Evolutionary conservation across 78 protist species (phyloP).

Genomic region (Monosiga brevicollis): DNA sequence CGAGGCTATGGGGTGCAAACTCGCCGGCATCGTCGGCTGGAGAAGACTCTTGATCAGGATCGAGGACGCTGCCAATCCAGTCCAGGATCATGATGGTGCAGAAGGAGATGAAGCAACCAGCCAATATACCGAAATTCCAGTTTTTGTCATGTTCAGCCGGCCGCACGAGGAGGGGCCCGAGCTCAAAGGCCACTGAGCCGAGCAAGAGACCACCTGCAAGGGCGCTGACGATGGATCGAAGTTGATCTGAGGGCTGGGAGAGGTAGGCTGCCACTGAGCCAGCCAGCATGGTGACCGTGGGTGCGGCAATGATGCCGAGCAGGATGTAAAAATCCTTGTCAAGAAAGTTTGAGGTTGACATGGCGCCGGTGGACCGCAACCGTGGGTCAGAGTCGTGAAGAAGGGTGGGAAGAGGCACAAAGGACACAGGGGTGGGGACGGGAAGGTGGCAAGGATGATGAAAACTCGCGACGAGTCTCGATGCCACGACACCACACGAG

Average conservation of each 20-base stretch:
- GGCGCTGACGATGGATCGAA: not conserved
- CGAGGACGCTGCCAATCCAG: not conserved
- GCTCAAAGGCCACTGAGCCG: not conserved
- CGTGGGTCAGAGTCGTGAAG: no score
- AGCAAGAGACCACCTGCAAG: not conserved
- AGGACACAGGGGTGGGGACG: no score
- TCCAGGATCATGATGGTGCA: not conserved
- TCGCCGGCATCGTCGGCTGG: not conserved
- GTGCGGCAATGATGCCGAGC: not conserved
- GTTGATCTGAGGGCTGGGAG: not conserved
- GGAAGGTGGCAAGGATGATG: no score
- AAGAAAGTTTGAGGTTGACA: no score
- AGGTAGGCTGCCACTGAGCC: not conserved
- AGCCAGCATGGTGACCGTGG: not conserved
- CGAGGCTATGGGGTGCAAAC: not conserved
- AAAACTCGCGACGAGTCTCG: no score
- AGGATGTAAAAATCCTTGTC: not conserved
- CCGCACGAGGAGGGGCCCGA: not conserved
- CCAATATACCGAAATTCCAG: not conserved
- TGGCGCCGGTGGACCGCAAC: no score
- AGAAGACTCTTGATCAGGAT: not conserved
- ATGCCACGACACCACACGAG: no score
- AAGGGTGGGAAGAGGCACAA: no score
- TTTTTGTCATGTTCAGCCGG: not conserved
- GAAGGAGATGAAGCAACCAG: not conserved